A percentile compares a stretch with the other conserved stretches of the same genome.
Evolutionary conservation across 2,329 filamentous ascomycete genomes (phyloP).

Genomic region (Septoria linicola): DNA sequence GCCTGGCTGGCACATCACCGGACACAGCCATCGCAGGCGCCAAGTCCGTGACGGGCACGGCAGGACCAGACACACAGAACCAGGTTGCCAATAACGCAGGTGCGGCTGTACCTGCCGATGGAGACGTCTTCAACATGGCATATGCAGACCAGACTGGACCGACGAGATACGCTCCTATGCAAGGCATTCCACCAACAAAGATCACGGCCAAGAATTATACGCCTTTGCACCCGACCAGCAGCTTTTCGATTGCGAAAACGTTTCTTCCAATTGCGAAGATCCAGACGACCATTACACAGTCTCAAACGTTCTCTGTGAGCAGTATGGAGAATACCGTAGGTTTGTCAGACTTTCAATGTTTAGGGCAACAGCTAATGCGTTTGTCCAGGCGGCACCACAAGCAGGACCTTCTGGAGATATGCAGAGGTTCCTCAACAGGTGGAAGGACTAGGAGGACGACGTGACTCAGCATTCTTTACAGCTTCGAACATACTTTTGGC

Average conservation of each 20-base stretch:
- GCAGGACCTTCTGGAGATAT: conserved; percentile 54
- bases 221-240: conserved; percentile 57
- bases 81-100: conserved; percentile 31
- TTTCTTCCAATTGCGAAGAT: conserved; percentile 48
- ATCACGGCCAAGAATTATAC: conserved; percentile 55
- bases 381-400: conserved; percentile 53
- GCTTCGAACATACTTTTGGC: background rate
- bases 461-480: background rate
- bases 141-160: conserved; percentile 58
- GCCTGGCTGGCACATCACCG: conserved; percentile 63
- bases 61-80: conserved; percentile 41
- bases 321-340: conserved; percentile 61
- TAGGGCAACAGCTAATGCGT: conserved; percentile 10
- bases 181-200: conserved; percentile 57
- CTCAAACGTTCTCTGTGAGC: conserved; percentile 51
- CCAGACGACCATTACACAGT: conserved; percentile 53
- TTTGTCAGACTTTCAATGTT: conserved; percentile 20
- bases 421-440: conserved; percentile 58
- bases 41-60: conserved; percentile 40
- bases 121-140: conserved; percentile 41
- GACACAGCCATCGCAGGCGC: conserved; percentile 41
- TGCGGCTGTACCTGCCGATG: conserved; percentile 24
- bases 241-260: conserved; percentile 53
- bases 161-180: conserved; percentile 62
- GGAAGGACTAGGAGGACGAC: conserved; percentile 53